These are phyloP conservation scores for Fusarium mexicanum DNA, from an alignment of 2,329 filamentous ascomycete genomes.

Conservation along the genomic window DNA sequence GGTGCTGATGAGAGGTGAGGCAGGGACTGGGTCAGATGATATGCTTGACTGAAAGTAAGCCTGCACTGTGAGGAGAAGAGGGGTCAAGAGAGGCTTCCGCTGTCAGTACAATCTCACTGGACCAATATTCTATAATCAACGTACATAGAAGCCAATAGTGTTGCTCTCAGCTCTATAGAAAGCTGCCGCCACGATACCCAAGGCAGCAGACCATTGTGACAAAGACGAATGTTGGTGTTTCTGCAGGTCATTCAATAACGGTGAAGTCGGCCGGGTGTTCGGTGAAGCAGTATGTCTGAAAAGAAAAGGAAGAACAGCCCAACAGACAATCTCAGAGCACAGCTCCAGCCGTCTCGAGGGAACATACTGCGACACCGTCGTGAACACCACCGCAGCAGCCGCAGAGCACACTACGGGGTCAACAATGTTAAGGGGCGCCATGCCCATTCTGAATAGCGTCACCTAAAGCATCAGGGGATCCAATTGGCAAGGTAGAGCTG, in stretches of 20 bases:
- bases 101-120: not conserved
- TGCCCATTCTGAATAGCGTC: not conserved
- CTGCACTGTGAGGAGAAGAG: conserved; percentile 33
- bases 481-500: not conserved
- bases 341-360: conserved; percentile 41
- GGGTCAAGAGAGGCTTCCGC: conserved; percentile 37
- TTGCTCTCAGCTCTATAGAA: conserved; percentile 35
- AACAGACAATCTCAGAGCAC: conserved; percentile 48
- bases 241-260: not conserved
- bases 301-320: conserved; percentile 43
- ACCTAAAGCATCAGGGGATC: not conserved
- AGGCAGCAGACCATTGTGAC: conserved; percentile 22
- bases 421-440: not conserved
- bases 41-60: not conserved
- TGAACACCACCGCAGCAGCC: conserved; percentile 41
- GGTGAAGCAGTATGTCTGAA: conserved; percentile 1
- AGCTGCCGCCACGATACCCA: not conserved
- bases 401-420: conserved; percentile 4
- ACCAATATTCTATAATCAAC: accelerated
- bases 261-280: not conserved
- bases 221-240: not conserved
- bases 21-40: not conserved
- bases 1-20: not conserved
- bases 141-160: not conserved
- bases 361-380: conserved; percentile 32